A percentile compares a stretch with the other conserved stretches of the same genome.
Evolutionary conservation across 2,329 filamentous ascomycete genomes (phyloP).

Genomic region (Colletotrichum ledebouriae): DNA sequence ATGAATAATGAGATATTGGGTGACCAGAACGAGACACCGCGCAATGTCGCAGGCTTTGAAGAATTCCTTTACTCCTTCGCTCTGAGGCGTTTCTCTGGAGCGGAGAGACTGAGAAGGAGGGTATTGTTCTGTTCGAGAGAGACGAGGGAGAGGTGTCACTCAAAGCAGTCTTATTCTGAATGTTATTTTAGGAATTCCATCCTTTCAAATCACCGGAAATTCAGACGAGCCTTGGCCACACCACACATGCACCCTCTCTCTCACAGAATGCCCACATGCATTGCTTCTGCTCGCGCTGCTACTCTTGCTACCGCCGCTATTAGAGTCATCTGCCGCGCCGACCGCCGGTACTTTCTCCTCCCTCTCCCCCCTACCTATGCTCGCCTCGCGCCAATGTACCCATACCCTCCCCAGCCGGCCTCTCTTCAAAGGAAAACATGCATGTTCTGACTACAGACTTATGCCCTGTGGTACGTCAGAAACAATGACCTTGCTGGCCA

Average conservation of each 20-base stretch:
- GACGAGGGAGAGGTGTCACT: slow-evolving; percentile 27
- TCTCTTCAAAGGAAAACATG: slow-evolving; percentile 37
- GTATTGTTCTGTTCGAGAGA: slow-evolving; percentile 22
- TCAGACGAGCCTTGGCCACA: slow-evolving; percentile 15
- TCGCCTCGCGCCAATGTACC: slow-evolving; percentile 7
- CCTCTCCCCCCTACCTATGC: slow-evolving; percentile 7
- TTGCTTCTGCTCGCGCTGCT: slow-evolving; percentile 21
- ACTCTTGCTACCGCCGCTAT: slow-evolving; percentile 25
- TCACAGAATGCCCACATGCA: slow-evolving; percentile 15
- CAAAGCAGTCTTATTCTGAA: slow-evolving; percentile 28
- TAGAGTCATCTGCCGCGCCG: slow-evolving; percentile 14
- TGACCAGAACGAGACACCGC: slow-evolving; percentile 21
- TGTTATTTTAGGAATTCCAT: slow-evolving; percentile 33
- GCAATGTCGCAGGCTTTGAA: slow-evolving; percentile 26
- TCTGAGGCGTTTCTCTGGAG: slow-evolving; percentile 13
- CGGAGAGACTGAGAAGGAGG: slow-evolving; percentile 5
- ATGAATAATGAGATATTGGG: slow-evolving; percentile 26
- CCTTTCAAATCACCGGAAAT: slow-evolving; percentile 36
- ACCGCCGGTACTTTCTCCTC: slow-evolving; percentile 12
- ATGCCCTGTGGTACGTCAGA: slow-evolving; percentile 25
- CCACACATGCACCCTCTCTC: slow-evolving; percentile 1
- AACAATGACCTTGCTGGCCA: slow-evolving; percentile 37
- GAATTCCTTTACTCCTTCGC: slow-evolving; percentile 20
- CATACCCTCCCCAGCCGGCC: slow-evolving; percentile 18
- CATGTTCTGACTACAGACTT: slow-evolving; percentile 33